Evolutionary conservation across 371 early-diverging fungal genomes (phyloP), one percentile per base, ranked within the genome.

Genomic region (Syncephalastrum contaminatum): DNA sequence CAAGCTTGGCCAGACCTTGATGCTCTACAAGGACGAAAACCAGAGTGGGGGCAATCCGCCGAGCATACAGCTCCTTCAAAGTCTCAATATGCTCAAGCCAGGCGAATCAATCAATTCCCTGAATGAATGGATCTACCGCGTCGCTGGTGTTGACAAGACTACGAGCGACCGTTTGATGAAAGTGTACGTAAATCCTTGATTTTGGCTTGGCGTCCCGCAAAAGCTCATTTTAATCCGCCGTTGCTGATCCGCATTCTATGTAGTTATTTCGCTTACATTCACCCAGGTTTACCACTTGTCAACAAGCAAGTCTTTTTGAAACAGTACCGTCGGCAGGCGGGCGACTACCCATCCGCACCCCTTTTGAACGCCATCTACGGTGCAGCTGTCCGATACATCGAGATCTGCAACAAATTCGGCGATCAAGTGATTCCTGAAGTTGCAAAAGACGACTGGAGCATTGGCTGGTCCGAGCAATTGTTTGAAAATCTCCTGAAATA

Each of bases 231-330:
- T 13, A 58, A 18, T 18, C 19, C 16, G 14, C 12, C 30, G 12
- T 16, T 43, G 49, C 18, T 57, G 3, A 49, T 40, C n/a, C 22
- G 14, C 12, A 15, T 58, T n/a, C n/a, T 43, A 20, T 44, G 3
- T 48, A 78, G 79, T 5, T 79, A 75, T 43, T 79, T 79, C 56
- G 66, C 70, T 1, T 75, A 79, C 58, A 79, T 79, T 21, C 80
- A 79, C 56, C 72, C 75, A 10, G 70, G 66, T 1, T 47, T 79
- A n/a, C 80, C 80, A 25, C 66, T 79, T 4, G 50, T 79, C 40
- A 79, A 79, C 63, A 79, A 79, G 42, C 19, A 47, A 1, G 50
- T 79, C 4, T 79, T 79, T 48, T 27, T 79, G 44, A 70, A 69
- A 25, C 80, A 79, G 53, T 79, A 79, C 45, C 67, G 80, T 20